These are phyloP conservation scores for Leccinum subfulvum DNA, from an alignment of 1,284 basidiomycete species.

Conservation along the genomic window DNA sequence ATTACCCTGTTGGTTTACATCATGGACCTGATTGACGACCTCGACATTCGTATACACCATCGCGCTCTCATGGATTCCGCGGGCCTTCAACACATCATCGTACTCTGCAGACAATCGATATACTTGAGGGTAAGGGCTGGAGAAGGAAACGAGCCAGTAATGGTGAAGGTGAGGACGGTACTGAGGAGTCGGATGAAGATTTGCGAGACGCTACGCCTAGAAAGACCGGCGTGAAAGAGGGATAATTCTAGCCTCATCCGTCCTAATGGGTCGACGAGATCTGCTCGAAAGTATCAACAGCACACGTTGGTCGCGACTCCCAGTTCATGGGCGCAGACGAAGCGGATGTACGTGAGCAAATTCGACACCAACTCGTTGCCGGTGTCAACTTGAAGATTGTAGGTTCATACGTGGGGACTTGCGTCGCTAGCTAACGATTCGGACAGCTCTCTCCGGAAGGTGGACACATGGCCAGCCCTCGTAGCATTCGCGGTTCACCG, in stretches of 20 bases:
- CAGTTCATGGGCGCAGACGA: slow-evolving; percentile 94
- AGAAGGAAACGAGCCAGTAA: slow-evolving; percentile 36
- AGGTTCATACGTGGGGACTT: slow-evolving; percentile 28
- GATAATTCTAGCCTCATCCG: slow-evolving; percentile 36
- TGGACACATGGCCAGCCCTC: slow-evolving; percentile 56
- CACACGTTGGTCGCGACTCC: slow-evolving; percentile 57
- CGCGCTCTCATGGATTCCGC: slow-evolving; percentile 88
- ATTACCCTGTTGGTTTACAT: slow-evolving; percentile 71
- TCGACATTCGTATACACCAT: slow-evolving; percentile 83
- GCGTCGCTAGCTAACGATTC: slow-evolving; percentile 14
- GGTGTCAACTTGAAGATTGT: slow-evolving; percentile 75
- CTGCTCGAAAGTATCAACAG: slow-evolving; percentile 41
- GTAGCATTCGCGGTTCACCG: slow-evolving; percentile 67
- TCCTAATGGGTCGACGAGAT: slow-evolving; percentile 30
- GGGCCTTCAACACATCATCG: slow-evolving; percentile 76
- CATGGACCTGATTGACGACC: slow-evolving; percentile 63
- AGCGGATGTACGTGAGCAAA: slow-evolving; percentile 79
- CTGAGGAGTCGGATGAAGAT: slow-evolving; percentile 86
- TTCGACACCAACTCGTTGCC: slow-evolving; percentile 77
- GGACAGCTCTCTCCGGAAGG: slow-evolving; percentile 51
- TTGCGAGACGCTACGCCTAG: slow-evolving; percentile 53
- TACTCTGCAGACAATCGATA: slow-evolving; percentile 55
- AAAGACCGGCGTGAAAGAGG: slow-evolving; percentile 43
- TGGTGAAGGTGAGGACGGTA: slow-evolving; percentile 36
- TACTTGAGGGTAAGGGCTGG: slow-evolving; percentile 72